A percentile compares a stretch with the other conserved stretches of the same genome.
phyloP scores from a whole-genome alignment of 768 basidiomycete species.

The Serendipita sp. region DNA sequence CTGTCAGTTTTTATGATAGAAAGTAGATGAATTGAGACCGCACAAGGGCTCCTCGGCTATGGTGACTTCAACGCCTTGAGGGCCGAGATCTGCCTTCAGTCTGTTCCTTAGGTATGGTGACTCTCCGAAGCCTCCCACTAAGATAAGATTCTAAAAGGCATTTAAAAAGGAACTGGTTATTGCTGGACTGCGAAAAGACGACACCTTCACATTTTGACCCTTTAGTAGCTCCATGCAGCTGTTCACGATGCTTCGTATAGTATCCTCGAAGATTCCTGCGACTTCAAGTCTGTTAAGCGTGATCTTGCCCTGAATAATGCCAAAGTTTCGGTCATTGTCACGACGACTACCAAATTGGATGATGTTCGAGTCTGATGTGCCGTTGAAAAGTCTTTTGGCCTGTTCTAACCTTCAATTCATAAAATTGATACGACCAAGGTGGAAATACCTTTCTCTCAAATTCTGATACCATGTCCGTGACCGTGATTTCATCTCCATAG shows the following conservation, averaged over 20 bases:
- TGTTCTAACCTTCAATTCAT: not conserved
- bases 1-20: not conserved
- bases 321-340: not conserved
- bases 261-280: not conserved
- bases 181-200: not conserved
- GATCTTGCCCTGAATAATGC: not conserved
- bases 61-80: not conserved
- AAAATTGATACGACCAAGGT: not conserved
- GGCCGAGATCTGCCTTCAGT: not conserved
- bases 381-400: constrained; percentile 7
- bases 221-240: not conserved
- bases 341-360: constrained; percentile 6
- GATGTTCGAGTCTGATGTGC: not conserved
- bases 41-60: constrained; percentile 1
- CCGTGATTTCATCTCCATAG: not conserved
- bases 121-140: constrained; percentile 6
- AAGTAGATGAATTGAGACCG: not conserved
- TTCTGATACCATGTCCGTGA: not conserved
- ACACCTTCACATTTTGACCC: not conserved
- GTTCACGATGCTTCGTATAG: not conserved
- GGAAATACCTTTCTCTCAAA: not conserved
- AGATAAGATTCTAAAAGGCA: not conserved
- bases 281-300: not conserved
- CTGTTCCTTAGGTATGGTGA: not conserved
- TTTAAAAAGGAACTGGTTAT: not conserved